Base-by-base conservation (phyloP, 192 early-diverging fungal species). In the Coemansia asiatica region DNA sequence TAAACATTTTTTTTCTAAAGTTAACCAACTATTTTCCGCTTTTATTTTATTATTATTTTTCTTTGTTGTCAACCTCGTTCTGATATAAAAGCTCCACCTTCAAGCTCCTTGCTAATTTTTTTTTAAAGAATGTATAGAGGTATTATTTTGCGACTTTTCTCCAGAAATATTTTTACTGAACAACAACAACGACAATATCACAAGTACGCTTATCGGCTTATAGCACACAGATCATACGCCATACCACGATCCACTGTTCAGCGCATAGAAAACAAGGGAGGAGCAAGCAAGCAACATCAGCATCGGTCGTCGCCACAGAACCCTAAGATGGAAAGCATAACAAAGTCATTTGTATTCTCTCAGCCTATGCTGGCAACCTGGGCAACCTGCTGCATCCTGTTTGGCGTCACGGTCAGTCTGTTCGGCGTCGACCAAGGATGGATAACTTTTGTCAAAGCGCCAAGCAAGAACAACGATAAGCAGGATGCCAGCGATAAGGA, bases 311-410 rank as follows among this genome's bases (percentile, higher is more conserved):
- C 27, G 54, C 26, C 28, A 29, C 28, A 26, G 54, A 26, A 26
- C 12, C 28, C 54, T 4, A 56, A n/a, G 29, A 56, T 56, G 54
- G 54, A 56, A 10, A 29, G 54, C 12, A 16, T 56, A 56, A 23
- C 31, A 49, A 44, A 38, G 18, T 5, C 56, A 1, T 76, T 70
- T 36, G 61, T 76, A 29, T 81, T 81, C 40, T 69, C 74, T 6
- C 61, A 56, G n/a, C 61, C 74, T 9, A 81, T 76, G 79, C 79
- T 81, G 6, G 79, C 70, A 7, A 57, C 71, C 23, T 81, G 79
- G 79, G 79, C 79, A 2, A 62, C 63, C 56, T 75, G 79, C 61
- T 81, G 74, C 64, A 73, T 81, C 27, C 44, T 67, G 18, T 68
- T 81, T 56, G 79, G 79, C 56, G 51, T 70, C 22, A 73, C 79